A percentile compares a stretch with the other conserved stretches of the same genome.
Evolutionary conservation across 768 basidiomycete species (phyloP).

Genomic region (Lentinula sp.): DNA sequence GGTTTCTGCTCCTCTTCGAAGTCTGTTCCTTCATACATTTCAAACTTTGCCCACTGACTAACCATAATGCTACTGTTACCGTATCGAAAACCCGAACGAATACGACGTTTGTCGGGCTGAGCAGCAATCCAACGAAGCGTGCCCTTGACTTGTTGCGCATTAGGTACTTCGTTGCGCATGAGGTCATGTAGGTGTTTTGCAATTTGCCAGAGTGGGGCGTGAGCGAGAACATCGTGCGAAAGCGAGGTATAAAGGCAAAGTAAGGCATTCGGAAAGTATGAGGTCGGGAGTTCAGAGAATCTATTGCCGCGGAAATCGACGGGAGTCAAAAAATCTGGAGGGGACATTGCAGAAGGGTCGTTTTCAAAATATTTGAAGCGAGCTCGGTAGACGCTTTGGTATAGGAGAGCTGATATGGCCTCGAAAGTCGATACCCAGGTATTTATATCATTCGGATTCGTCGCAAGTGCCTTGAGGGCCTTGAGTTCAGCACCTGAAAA

Average conservation of each 20-base stretch:
- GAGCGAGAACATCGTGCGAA: conserved; percentile 6
- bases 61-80: conserved; percentile 14
- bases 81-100: conserved; percentile 8
- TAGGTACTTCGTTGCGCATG: conserved; percentile 1
- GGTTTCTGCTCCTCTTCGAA: conserved; percentile 10
- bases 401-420: conserved; percentile 11
- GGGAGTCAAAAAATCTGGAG: conserved; percentile 13
- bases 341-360: conserved; percentile 10
- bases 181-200: conserved; percentile 13
- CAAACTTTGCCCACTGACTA: conserved; percentile 17
- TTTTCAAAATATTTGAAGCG: conserved; percentile 5
- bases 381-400: conserved; percentile 12
- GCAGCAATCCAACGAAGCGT: conserved; percentile 13
- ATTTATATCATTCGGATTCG: conserved; percentile 5
- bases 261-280: conserved; percentile 13
- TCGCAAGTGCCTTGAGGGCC: conserved; percentile 4
- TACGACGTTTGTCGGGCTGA: conserved; percentile 9
- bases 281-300: conserved; percentile 2
- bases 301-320: conserved; percentile 11
- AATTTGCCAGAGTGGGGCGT: conserved; percentile 13
- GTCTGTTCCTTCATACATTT: conserved; percentile 11
- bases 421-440: conserved; percentile 15
- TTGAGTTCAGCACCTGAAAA: conserved; percentile 9
- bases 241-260: conserved; percentile 4
- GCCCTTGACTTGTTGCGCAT: conserved; percentile 1